Conservation (phyloP, 768 basidiomycete species). For the Boletus speciosus region DNA sequence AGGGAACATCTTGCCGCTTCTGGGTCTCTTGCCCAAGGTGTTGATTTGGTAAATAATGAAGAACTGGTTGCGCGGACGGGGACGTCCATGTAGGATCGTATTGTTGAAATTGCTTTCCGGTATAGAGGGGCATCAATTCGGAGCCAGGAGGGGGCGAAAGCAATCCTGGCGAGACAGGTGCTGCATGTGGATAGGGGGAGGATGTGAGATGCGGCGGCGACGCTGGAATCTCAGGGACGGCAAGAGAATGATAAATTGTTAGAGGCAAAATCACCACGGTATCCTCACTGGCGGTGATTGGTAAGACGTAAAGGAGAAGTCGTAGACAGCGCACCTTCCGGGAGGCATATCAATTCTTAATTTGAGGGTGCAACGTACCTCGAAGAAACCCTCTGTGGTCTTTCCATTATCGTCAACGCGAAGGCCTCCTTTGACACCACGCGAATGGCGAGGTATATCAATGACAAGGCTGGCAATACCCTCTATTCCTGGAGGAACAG, state of each 20-base stretch:
- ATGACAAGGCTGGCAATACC: slow-evolving; percentile 79
- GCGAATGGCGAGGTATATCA: slow-evolving; percentile 66
- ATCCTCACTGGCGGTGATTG: slow-evolving; percentile 55
- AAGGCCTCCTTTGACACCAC: slow-evolving; percentile 60
- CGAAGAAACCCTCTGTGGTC: slow-evolving; percentile 57
- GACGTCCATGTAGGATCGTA: slow-evolving; percentile 8
- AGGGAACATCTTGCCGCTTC: slow-evolving; percentile 16
- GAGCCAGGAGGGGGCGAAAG: slow-evolving; percentile 28
- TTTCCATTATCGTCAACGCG: slow-evolving; percentile 50
- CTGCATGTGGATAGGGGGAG: slow-evolving; percentile 19
- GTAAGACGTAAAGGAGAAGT: slow-evolving; percentile 6
- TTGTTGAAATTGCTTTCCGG: slow-evolving; percentile 9
- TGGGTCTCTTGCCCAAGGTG: slow-evolving; percentile 8
- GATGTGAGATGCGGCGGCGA: slow-evolving; percentile 24
- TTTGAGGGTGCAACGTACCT: slow-evolving; percentile 59
- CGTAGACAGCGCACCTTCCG: slow-evolving; percentile 50
- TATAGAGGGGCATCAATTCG: slow-evolving; percentile 5
- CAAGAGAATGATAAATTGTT: slow-evolving; percentile 59
- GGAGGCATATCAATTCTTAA: slow-evolving; percentile 64
- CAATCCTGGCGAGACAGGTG: slow-evolving; percentile 13
- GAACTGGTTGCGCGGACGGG: slow-evolving; percentile 3
- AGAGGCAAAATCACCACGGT: slow-evolving; percentile 63
- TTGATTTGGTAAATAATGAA: slow-evolving; percentile 3
- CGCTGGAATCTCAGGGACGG: slow-evolving; percentile 41
- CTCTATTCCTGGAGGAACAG: slow-evolving; percentile 67